Base-by-base conservation (phyloP, 495 filamentous ascomycete genomes). In the Pyronema domesticum region DNA sequence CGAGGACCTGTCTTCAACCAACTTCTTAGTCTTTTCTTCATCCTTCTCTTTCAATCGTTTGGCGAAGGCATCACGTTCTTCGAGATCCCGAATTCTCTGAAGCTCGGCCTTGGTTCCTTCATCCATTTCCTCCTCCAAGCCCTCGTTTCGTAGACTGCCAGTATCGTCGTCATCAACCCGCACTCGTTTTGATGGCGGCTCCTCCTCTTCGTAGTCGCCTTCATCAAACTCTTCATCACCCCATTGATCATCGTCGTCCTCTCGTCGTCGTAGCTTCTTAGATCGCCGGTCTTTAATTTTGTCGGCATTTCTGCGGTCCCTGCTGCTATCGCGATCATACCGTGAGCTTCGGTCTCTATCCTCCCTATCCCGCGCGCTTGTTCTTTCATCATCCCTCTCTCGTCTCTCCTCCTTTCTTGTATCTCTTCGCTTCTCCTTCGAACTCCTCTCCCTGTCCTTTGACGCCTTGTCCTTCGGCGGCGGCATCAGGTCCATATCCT, bases 31-130 rank as follows among this genome's bases (percentile, higher is more conserved):
- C 58, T 76, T 80, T 37, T 76, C 73, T 39, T 76, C 70, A 61
- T 91, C 86, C 60, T 81, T 84, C 14, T 73, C 71, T 50, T 77
- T 79, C 55, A 91, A 67, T 48, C 85, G 74, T 56, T 80, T 80
- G 11, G 83, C 78, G 55, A 91, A 85, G 48, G 83, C 83, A 53
- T 85, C 79, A 58, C 82, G 71, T 61, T 88, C 85, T 46, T 75
- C 75, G 8, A 81, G 69, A 61, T 89, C 85, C 42, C 73, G 73
- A 58, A 76, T 68, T 13, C 76, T 73, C 35, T 78, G 76, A 36
- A 68, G 64, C 56, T 82, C 78, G 43, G 72, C 70, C 35, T 70
- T 70, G 15, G 72, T 72, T 46, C 76, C 73, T 30, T 82, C 79
- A 61, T 83, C 80, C 40, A 77, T 60, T 43, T 81, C 76, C 8